Conservation (phyloP, 2,329 filamentous ascomycete genomes). For the Ceratocystis alfenasii region DNA sequence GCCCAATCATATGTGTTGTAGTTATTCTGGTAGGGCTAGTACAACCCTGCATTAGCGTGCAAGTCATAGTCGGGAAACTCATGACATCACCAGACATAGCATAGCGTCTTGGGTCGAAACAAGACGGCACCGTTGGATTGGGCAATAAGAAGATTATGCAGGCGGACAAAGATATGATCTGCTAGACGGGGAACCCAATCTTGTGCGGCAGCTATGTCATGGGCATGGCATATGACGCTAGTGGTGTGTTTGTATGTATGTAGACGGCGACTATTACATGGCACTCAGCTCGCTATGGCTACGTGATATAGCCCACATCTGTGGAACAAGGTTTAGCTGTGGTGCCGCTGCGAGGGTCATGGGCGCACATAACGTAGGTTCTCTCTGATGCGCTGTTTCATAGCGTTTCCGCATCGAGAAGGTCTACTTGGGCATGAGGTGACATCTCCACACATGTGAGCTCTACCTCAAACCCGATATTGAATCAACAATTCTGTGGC, state of each 20-base stretch:
- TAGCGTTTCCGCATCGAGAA: not conserved
- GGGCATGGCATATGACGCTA: not conserved
- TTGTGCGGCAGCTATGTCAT: not conserved
- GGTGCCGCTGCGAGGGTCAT: not conserved
- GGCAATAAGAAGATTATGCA: not conserved
- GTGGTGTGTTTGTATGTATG: not conserved
- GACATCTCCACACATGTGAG: not conserved
- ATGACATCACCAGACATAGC: slow-evolving; percentile 11
- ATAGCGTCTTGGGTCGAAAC: not conserved
- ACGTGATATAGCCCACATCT: not conserved
- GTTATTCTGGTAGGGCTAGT: slow-evolving; percentile 5
- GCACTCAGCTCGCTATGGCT: too few relatives aligned
- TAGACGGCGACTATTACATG: not conserved
- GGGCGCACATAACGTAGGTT: too few relatives aligned
- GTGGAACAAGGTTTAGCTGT: not conserved
- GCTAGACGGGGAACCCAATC: not conserved
- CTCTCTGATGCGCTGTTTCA: not conserved
- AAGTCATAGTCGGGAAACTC: not conserved
- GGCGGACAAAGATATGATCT: not conserved
- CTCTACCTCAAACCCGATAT: not conserved
- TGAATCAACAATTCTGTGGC: not conserved
- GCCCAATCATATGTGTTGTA: not conserved
- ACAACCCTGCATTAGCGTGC: slow-evolving; percentile 2
- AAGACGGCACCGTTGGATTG: not conserved
- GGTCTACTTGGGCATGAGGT: not conserved